Percentiles rank a stretch among this genome's conserved stretches.
Conservation (phyloP, 1,139 yeast species). For the Protomyces pachydermus region DNA sequence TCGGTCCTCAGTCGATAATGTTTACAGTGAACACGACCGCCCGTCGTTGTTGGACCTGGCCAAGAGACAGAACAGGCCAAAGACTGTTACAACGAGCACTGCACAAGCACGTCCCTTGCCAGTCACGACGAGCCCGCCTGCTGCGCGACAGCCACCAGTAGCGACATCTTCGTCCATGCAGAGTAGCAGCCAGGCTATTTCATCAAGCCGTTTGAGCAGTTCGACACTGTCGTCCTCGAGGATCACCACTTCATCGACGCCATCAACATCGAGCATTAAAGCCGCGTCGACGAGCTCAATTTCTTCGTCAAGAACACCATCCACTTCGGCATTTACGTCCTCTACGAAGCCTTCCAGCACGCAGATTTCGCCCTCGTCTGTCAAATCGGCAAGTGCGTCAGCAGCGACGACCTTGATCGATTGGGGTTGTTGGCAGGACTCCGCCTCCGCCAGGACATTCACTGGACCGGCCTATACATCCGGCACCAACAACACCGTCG, state of each 20-base stretch:
- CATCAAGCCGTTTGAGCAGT: neutral
- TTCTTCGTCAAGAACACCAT: neutral
- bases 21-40: neutral
- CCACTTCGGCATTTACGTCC: neutral
- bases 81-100: neutral
- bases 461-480: conserved; percentile 8
- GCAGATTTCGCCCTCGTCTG: neutral
- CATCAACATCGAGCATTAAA: neutral
- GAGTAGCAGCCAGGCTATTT: neutral
- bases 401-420: conserved; percentile 3
- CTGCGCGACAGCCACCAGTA: neutral
- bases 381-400: neutral
- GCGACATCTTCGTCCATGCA: neutral
- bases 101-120: neutral
- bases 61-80: neutral
- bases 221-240: neutral
- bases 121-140: neutral
- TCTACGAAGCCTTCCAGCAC: neutral
- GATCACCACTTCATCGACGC: neutral
- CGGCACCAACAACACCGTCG: conserved; percentile 8
- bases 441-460: conserved; percentile 9
- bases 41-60: neutral
- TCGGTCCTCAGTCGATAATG: neutral
- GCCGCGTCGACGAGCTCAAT: neutral
- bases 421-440: conserved; percentile 23